Base-by-base conservation (phyloP, 805 yeast species). In the Schwanniomyces yamadae region DNA sequence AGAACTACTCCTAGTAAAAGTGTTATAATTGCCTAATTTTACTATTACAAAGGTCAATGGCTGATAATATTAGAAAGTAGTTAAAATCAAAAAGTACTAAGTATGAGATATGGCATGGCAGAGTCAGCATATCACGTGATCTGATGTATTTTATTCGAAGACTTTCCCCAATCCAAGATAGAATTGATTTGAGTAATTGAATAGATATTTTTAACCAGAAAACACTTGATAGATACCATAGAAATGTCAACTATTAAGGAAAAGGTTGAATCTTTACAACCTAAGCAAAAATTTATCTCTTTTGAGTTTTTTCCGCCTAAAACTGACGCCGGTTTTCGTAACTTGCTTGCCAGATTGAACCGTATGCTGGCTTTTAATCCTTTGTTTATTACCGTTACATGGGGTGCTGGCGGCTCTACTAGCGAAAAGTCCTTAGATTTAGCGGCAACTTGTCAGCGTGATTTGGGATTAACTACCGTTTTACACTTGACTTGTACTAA, bases 351-450 rank as follows among this genome's bases (percentile, higher is more conserved):
- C 19, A 83, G 99, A 61, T 77, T 93, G 63, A 79, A 78, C 52
- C 80, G 99, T 52, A 83, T 93, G 90, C 79, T 86, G 44, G 83
- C 84, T 3, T 64, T 93, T 43, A 90, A 89, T 38, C 98, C 98
- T 3, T 66, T 83, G 11, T 95, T 93, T 57, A 82, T 91, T 36
- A 87, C 96, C 3, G 84, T 93, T 10, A 93, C 99, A 0, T 93
- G 98, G 97, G 99, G 98, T 22, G 98, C 99, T 4, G 98, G 98
- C 26, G 99, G 99, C 3, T 80, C 95, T 4, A 88, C 97, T 7
- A 79, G 91, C 31, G 83, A 78, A 32, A 89, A 88, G 64, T 86
- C 96, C 0, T 60, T 93, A 40, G 91, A 86, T 28, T 69, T 93
- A 39, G 96, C 96, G 1, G 68, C 77, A 16, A 73, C 85, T 2